Evolutionary conservation across 768 basidiomycete genomes (phyloP).

Genomic region (Crucibulum laeve): DNA sequence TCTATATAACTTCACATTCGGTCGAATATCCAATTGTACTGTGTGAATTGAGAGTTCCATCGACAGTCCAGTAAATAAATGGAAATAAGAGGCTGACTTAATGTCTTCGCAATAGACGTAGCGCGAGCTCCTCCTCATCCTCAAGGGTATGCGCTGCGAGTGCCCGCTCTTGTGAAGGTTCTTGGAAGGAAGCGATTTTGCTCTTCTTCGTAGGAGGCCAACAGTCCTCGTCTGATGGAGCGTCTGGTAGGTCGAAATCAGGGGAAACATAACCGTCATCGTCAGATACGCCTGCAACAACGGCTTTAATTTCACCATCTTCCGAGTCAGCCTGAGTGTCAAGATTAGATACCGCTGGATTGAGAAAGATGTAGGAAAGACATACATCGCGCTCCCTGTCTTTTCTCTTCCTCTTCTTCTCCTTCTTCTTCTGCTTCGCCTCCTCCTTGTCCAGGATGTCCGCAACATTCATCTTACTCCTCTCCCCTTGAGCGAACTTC

Average conservation of each 20-base stretch:
- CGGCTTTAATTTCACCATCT: constrained; percentile 29
- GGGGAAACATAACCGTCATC: constrained; percentile 73
- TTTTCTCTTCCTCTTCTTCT: constrained; percentile 92
- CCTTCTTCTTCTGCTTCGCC: constrained; percentile 82
- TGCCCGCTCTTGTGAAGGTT: constrained; percentile 15
- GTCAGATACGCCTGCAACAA: constrained; percentile 25
- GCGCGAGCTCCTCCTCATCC: constrained; percentile 52
- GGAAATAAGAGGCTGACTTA: not conserved
- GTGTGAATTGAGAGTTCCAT: not conserved
- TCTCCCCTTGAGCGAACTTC: constrained; percentile 70
- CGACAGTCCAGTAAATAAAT: not conserved
- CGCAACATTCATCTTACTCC: constrained; percentile 61
- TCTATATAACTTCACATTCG: not conserved
- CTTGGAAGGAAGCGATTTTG: constrained; percentile 27
- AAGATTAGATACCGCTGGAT: constrained; percentile 2
- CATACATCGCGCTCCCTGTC: constrained; percentile 56
- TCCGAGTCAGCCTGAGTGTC: constrained; percentile 21
- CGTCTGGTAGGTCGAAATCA: constrained; percentile 50
- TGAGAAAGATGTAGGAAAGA: constrained; percentile 11
- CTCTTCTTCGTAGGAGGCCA: constrained; percentile 21
- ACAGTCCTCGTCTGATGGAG: constrained; percentile 18
- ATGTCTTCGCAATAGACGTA: constrained; percentile 45
- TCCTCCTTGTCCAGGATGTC: constrained; percentile 78
- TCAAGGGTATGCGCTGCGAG: constrained; percentile 17
- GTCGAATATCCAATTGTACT: not conserved